These are phyloP conservation scores for Mycena galericulata DNA, from an alignment of 768 basidiomycete genomes.

Conservation along the genomic window DNA sequence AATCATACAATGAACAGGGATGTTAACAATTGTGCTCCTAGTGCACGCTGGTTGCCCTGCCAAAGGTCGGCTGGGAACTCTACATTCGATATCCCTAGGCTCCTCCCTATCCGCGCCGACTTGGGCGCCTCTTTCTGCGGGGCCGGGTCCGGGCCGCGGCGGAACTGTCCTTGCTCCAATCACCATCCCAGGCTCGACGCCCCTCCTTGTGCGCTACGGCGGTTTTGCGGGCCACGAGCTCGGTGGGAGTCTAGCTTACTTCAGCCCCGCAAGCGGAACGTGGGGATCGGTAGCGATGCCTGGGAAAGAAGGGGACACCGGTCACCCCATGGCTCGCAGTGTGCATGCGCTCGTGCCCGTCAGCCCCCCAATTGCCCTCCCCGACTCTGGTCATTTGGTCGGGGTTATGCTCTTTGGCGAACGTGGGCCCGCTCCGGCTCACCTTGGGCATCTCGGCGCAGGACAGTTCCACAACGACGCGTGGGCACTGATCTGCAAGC, in stretches of 20 bases:
- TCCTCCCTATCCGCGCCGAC: slow-evolving; percentile 2
- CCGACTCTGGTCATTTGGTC: slow-evolving; percentile 4
- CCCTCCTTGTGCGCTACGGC: slow-evolving; percentile 21
- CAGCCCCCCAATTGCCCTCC: not conserved
- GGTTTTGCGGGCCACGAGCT: slow-evolving; percentile 24
- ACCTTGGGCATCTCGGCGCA: slow-evolving; percentile 20
- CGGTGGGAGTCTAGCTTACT: slow-evolving; percentile 15
- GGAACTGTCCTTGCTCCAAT: slow-evolving; percentile 14
- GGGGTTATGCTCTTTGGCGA: slow-evolving; percentile 21
- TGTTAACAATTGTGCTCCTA: not conserved
- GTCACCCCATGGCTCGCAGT: slow-evolving; percentile 12
- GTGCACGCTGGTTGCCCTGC: slow-evolving; percentile 21
- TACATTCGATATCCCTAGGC: slow-evolving; percentile 9
- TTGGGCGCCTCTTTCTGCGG: slow-evolving; percentile 3
- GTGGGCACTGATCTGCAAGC: slow-evolving; percentile 17
- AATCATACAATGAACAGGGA: not conserved
- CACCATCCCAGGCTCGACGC: not conserved
- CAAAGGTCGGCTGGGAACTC: slow-evolving; percentile 9
- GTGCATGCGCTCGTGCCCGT: slow-evolving; percentile 19
- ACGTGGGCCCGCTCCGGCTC: slow-evolving; percentile 17
- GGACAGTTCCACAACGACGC: slow-evolving; percentile 19
- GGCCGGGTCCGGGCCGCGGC: slow-evolving; percentile 17
- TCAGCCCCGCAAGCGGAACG: slow-evolving; percentile 6
- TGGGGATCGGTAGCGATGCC: slow-evolving; percentile 14
- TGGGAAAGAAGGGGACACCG: not conserved